These are phyloP conservation scores for Torulaspora globosa DNA, from an alignment of 1,139 yeast genomes.

Conservation along the genomic window DNA sequence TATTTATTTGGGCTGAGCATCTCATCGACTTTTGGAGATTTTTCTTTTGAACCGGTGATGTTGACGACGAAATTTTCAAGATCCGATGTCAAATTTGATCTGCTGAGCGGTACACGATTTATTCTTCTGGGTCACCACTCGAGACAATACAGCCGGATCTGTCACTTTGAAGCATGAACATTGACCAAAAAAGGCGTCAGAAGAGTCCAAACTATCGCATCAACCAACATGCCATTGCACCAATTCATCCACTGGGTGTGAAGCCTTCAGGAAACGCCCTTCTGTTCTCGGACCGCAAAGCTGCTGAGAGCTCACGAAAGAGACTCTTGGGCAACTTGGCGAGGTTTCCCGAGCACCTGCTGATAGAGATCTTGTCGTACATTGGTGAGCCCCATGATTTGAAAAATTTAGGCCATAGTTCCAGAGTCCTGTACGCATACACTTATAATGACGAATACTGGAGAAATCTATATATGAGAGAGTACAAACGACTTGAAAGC, in stretches of 20 bases:
- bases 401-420: conserved; percentile 50
- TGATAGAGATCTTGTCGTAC: conserved; percentile 46
- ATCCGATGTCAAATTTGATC: background rate
- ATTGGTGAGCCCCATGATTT: conserved; percentile 47
- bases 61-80: background rate
- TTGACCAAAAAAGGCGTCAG: conserved; percentile 11
- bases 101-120: background rate
- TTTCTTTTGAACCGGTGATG: background rate
- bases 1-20: background rate
- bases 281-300: conserved; percentile 22
- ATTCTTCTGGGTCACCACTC: background rate
- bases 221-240: conserved; percentile 25
- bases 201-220: conserved; percentile 20
- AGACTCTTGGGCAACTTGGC: conserved; percentile 53
- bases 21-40: background rate
- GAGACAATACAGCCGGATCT: no score
- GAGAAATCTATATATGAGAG: conserved; percentile 53
- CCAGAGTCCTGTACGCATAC: conserved; percentile 68
- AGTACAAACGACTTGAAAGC: conserved; percentile 24
- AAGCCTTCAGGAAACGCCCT: conserved; percentile 65
- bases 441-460: conserved; percentile 72
- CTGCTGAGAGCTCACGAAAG: conserved; percentile 12
- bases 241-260: conserved; percentile 67
- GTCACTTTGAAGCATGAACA: conserved; percentile 7
- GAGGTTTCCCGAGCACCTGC: conserved; percentile 54